phyloP scores from a whole-genome alignment of 2,329 filamentous ascomycete genomes.

The Graphiopsis chlorocephala region DNA sequence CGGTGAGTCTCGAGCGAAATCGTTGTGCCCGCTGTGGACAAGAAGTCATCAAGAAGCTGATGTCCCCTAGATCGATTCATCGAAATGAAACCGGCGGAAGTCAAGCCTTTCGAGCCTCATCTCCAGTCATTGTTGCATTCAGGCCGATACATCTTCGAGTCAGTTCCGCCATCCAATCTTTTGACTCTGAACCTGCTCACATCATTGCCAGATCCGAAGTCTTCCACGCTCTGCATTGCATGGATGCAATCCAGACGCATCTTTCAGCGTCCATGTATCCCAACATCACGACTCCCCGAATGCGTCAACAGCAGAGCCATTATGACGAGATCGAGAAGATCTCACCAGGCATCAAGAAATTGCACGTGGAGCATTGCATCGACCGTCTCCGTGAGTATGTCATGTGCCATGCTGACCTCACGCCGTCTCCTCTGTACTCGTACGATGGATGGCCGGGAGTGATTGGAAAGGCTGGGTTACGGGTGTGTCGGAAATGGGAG shows the following conservation, averaged over 20 bases:
- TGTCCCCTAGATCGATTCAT: not conserved
- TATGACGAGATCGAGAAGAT: not conserved
- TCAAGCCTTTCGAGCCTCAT: not conserved
- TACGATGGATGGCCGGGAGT: slow-evolving; percentile 6
- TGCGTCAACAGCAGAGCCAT: not conserved
- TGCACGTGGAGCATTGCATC: slow-evolving; percentile 23
- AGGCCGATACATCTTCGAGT: not conserved
- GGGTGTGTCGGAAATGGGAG: slow-evolving; percentile 19
- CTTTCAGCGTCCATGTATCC: not conserved
- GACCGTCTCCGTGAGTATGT: slow-evolving; percentile 23
- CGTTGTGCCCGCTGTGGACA: not conserved
- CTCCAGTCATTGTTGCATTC: not conserved
- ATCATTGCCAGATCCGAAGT: not conserved
- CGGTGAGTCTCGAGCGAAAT: not conserved
- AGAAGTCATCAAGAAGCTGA: not conserved
- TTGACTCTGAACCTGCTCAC: not conserved
- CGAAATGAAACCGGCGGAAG: not conserved
- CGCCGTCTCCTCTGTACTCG: slow-evolving; percentile 20
- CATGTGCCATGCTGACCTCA: slow-evolving; percentile 24
- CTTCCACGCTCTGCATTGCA: not conserved
- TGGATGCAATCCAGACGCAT: not conserved
- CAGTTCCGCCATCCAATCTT: not conserved
- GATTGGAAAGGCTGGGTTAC: slow-evolving; percentile 18
- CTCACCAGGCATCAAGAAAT: not conserved
- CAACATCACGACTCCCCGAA: not conserved